Conservation (phyloP, 306 rosid genomes). For the Myrica gale region DNA sequence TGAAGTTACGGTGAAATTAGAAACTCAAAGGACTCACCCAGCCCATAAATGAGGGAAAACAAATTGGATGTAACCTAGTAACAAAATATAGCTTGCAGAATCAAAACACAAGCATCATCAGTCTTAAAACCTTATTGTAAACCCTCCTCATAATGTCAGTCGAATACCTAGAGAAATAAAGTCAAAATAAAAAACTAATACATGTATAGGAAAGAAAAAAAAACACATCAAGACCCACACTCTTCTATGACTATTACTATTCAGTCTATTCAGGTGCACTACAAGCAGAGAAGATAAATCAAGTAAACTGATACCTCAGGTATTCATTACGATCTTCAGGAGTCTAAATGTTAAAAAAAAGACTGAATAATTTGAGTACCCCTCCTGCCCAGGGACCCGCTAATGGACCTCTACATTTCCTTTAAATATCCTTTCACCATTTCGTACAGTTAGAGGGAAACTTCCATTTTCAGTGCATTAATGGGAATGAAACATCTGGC, state of each 20-base stretch:
- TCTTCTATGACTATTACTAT: neutral
- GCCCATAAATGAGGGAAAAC: slow-evolving; percentile 72
- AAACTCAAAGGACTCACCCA: slow-evolving; percentile 53
- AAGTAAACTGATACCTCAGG: neutral
- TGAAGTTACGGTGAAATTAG: slow-evolving; percentile 17
- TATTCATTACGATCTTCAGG: neutral
- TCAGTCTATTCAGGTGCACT: neutral
- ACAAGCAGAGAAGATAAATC: neutral
- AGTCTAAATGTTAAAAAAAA: neutral
- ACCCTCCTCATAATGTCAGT: neutral
- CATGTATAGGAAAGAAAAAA: neutral
- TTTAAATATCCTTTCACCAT: neutral
- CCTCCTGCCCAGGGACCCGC: neutral
- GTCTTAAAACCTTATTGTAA: neutral
- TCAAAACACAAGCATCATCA: slow-evolving; percentile 21
- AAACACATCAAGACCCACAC: neutral
- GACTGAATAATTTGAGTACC: neutral
- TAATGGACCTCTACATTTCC: neutral
- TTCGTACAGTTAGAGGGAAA: neutral
- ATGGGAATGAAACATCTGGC: neutral
- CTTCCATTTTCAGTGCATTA: neutral
- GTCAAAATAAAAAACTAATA: neutral
- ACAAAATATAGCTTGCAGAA: slow-evolving; percentile 88
- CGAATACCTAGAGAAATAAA: neutral
- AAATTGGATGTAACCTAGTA: slow-evolving; percentile 86